These are phyloP conservation scores for Trichosporon sp. DNA, from an alignment of 1,284 basidiomycete genomes.

Conservation along the genomic window DNA sequence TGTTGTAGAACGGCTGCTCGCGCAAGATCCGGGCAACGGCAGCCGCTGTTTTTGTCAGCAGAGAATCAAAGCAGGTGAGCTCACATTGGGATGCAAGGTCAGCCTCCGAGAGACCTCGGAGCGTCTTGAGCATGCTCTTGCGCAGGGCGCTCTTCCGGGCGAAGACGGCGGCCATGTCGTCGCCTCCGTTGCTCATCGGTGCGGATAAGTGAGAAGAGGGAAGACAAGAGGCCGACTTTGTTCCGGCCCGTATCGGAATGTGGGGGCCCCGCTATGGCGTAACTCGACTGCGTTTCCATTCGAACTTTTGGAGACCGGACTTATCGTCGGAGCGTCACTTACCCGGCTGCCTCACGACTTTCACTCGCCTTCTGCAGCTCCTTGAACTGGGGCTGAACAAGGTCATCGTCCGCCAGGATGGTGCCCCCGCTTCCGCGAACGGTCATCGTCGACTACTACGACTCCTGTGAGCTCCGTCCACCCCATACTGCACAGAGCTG, in stretches of 20 bases:
- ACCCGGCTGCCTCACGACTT: background rate
- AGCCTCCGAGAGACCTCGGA: slow-evolving; percentile 39
- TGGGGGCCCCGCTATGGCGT: background rate
- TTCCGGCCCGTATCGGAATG: slow-evolving; percentile 9
- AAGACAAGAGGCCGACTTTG: slow-evolving; percentile 4
- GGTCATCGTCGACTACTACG: slow-evolving; percentile 57
- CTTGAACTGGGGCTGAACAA: background rate
- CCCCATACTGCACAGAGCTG: background rate
- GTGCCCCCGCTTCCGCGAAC: slow-evolving; percentile 51
- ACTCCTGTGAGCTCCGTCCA: slow-evolving; percentile 48
- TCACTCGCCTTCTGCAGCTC: background rate
- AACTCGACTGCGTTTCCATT: slow-evolving; percentile 4
- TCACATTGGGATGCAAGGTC: slow-evolving; percentile 50
- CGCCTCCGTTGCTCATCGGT: background rate
- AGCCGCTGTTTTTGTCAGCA: slow-evolving; percentile 37
- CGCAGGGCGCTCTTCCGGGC: slow-evolving; percentile 47
- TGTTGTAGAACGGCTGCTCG: slow-evolving; percentile 39
- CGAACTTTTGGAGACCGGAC: slow-evolving; percentile 9
- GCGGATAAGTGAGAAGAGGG: background rate
- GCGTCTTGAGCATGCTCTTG: slow-evolving; percentile 45
- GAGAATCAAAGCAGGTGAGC: slow-evolving; percentile 14
- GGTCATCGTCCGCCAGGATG: background rate
- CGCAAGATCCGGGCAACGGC: slow-evolving; percentile 41
- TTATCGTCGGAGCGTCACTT: background rate
- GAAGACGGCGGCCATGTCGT: slow-evolving; percentile 37